phyloP scores from a whole-genome alignment of 2,329 filamentous ascomycete genomes.

The Colletotrichum gigasporum region DNA sequence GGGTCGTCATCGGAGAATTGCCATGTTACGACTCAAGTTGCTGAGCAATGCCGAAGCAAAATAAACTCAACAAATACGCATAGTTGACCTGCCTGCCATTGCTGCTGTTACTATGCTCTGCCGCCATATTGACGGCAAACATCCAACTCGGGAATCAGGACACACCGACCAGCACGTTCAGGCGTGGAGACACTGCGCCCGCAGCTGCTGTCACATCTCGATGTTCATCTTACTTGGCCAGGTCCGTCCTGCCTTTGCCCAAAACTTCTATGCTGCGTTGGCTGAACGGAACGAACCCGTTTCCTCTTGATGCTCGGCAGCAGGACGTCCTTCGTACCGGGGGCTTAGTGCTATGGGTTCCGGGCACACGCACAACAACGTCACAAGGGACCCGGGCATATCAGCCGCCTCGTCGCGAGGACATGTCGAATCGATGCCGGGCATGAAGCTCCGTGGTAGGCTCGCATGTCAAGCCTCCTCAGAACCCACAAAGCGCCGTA shows the following conservation, averaged over 20 bases:
- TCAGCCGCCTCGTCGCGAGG: background rate
- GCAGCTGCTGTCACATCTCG: background rate
- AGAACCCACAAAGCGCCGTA: background rate
- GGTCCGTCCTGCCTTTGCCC: background rate
- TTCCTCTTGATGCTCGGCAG: background rate
- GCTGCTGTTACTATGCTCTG: background rate
- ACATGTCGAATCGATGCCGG: background rate
- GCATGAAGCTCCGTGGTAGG: slow-evolving; percentile 13
- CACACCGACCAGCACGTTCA: background rate
- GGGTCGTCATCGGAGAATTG: slow-evolving; percentile 26
- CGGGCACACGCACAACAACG: background rate
- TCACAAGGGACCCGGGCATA: background rate
- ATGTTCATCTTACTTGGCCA: background rate
- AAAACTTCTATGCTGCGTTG: background rate
- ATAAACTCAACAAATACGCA: background rate
- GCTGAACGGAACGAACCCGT: background rate
- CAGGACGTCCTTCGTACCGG: no score
- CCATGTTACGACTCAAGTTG: slow-evolving; percentile 15
- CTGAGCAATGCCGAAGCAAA: slow-evolving; percentile 1
- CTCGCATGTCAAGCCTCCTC: background rate
- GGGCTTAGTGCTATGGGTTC: background rate
- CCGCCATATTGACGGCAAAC: background rate
- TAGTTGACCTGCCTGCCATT: background rate
- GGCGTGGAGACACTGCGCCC: slow-evolving; percentile 1
- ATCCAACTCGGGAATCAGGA: background rate